These are phyloP conservation scores for Sphaerulina vaccinii DNA, from an alignment of 2,329 filamentous ascomycete genomes.

Conservation along the genomic window DNA sequence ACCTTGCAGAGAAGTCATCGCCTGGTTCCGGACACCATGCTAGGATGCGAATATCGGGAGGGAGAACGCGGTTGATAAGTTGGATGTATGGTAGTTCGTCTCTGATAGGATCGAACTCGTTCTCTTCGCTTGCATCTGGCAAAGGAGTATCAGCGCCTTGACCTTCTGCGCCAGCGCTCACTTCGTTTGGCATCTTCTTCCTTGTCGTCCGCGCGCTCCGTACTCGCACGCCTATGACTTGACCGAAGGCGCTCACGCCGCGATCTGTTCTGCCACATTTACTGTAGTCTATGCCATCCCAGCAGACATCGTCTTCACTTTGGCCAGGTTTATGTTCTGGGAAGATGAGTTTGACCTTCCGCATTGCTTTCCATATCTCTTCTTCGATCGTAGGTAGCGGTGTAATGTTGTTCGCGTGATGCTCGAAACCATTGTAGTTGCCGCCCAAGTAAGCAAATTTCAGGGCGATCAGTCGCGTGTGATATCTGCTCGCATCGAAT, in stretches of 20 bases:
- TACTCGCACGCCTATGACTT: constrained; percentile 82
- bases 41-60: constrained; percentile 82
- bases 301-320: constrained; percentile 61
- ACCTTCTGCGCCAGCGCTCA: constrained; percentile 16
- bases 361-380: constrained; percentile 86
- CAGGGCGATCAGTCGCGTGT: constrained; percentile 79
- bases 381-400: constrained; percentile 83
- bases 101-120: constrained; percentile 61
- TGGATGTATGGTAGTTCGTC: constrained; percentile 84
- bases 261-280: constrained; percentile 93
- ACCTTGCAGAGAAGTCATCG: constrained; percentile 79
- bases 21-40: constrained; percentile 90
- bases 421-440: constrained; percentile 90
- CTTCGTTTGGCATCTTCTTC: constrained; percentile 13
- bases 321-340: constrained; percentile 49
- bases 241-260: constrained; percentile 94
- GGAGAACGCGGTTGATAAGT: constrained; percentile 82
- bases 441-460: constrained; percentile 93
- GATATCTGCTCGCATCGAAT: constrained; percentile 78
- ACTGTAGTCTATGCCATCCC: constrained; percentile 82
- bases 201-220: constrained; percentile 68
- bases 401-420: constrained; percentile 67
- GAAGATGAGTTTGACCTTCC: constrained; percentile 77
- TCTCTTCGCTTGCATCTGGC: constrained; percentile 20
- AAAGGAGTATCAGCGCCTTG: constrained; percentile 16